phyloP scores from a whole-genome alignment of 371 early-diverging fungal genomes.

The Rhizopus arrhizus region DNA sequence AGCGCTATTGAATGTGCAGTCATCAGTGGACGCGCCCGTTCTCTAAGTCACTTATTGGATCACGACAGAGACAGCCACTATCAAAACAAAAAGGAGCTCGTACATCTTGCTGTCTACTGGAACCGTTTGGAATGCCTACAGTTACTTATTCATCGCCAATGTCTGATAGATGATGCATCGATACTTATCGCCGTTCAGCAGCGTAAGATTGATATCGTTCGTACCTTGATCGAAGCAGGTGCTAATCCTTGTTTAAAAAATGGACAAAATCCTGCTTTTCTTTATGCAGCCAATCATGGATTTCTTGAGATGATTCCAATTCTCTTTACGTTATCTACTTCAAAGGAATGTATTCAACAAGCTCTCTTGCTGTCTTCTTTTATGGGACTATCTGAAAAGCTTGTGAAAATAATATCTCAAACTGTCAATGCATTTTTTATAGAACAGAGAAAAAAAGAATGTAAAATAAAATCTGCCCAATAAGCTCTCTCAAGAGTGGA shows the following conservation, averaged over 20 bases:
- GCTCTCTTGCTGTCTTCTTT: conserved; percentile 29
- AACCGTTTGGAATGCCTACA: conserved; percentile 41
- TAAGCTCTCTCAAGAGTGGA: too few species aligned
- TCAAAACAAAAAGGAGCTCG: background rate
- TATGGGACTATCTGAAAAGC: conserved; percentile 22
- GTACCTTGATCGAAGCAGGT: conserved; percentile 24
- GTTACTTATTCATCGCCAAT: conserved; percentile 29
- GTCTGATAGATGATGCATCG: conserved; percentile 12
- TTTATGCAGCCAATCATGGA: conserved; percentile 51
- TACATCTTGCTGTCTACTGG: conserved; percentile 31
- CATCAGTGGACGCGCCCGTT: conserved; percentile 27
- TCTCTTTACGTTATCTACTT: conserved; percentile 35
- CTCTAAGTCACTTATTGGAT: conserved; percentile 25
- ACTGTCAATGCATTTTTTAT: conserved; percentile 12
- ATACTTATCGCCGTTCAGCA: conserved; percentile 47
- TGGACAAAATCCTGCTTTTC: conserved; percentile 39
- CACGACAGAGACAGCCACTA: background rate
- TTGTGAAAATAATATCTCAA: conserved; percentile 9
- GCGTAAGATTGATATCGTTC: conserved; percentile 50
- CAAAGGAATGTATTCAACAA: conserved; percentile 36
- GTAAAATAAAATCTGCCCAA: too few species aligned
- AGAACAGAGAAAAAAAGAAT: too few species aligned
- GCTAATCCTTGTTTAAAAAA: conserved; percentile 33
- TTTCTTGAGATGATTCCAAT: conserved; percentile 45
- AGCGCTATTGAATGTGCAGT: conserved; percentile 32